Evolutionary conservation across 129 eudicot genomes (phyloP).

Genomic region (Dittrichia graveolens): DNA sequence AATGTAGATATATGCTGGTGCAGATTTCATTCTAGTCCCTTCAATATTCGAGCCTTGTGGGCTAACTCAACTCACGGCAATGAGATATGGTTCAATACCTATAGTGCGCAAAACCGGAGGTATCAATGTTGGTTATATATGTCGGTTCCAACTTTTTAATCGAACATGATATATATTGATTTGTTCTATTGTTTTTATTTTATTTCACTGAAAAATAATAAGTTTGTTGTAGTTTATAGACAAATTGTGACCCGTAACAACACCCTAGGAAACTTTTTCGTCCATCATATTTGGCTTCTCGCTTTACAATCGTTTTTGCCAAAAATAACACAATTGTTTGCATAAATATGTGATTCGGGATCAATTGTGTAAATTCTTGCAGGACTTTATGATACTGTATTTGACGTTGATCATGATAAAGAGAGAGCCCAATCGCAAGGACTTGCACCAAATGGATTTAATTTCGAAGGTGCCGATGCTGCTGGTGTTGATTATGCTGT

Average conservation of each 20-base stretch:
- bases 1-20: slow-evolving; percentile 84
- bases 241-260: too few relatives aligned
- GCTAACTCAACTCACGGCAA: slow-evolving; percentile 95
- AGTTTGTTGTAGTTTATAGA: too few relatives aligned
- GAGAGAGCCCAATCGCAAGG: slow-evolving; percentile 90
- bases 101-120: slow-evolving; percentile 99
- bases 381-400: slow-evolving; percentile 97
- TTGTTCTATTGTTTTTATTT: neutral
- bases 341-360: too few relatives aligned
- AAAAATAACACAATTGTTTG: too few relatives aligned
- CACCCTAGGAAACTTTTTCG: too few relatives aligned
- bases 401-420: slow-evolving; percentile 94
- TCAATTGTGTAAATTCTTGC: neutral
- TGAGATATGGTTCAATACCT: slow-evolving; percentile 98
- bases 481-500: slow-evolving; percentile 98
- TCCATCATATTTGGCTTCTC: too few relatives aligned
- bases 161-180: neutral
- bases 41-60: slow-evolving; percentile 99
- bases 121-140: slow-evolving; percentile 28
- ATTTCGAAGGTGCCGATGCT: slow-evolving; percentile 93
- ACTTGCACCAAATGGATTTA: slow-evolving; percentile 90
- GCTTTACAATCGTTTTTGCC: too few relatives aligned
- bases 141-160: neutral
- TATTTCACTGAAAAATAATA: too few relatives aligned
- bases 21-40: slow-evolving; percentile 97